Conservation (phyloP, 1,139 yeast genomes). For the Nadsonia commutata region DNA sequence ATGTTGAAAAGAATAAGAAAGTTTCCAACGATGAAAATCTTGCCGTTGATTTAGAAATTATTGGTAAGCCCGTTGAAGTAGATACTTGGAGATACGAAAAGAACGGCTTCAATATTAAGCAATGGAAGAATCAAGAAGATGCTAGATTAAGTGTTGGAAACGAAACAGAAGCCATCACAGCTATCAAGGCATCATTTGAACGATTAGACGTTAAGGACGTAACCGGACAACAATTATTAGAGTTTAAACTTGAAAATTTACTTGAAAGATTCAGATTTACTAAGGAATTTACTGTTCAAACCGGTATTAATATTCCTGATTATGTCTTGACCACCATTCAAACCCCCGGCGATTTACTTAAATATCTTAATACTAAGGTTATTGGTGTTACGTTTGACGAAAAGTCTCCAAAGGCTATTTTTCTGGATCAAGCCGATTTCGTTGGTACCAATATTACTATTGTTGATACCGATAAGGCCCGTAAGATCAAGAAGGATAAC, state of each 20-base stretch:
- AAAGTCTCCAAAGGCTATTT: constrained; percentile 56
- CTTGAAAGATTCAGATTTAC: constrained; percentile 1
- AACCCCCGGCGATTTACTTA: constrained; percentile 13
- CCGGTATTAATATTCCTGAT: constrained; percentile 45
- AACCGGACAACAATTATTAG: not conserved
- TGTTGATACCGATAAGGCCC: constrained; percentile 27
- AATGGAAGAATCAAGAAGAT: not conserved
- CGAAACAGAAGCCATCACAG: not conserved
- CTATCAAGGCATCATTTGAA: not conserved
- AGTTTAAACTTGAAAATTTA: constrained; percentile 1
- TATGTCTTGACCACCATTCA: constrained; percentile 37
- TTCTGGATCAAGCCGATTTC: constrained; percentile 36
- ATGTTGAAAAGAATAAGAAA: not conserved
- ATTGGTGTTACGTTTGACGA: constrained; percentile 30
- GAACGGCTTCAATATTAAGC: not conserved
- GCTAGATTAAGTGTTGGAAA: not conserved
- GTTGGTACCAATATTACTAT: constrained; percentile 36
- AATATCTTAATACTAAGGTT: constrained; percentile 15
- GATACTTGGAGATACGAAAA: constrained; percentile 1
- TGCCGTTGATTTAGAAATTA: constrained; percentile 4
- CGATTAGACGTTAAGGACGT: not conserved
- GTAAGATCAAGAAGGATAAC: constrained; percentile 26
- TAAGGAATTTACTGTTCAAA: constrained; percentile 1
- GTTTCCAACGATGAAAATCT: not conserved
- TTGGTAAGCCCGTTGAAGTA: constrained; percentile 1